A percentile compares a stretch with the other conserved stretches of the same genome.
Evolutionary conservation across 306 rosid species (phyloP).

Genomic region (Inga leiocalycina): DNA sequence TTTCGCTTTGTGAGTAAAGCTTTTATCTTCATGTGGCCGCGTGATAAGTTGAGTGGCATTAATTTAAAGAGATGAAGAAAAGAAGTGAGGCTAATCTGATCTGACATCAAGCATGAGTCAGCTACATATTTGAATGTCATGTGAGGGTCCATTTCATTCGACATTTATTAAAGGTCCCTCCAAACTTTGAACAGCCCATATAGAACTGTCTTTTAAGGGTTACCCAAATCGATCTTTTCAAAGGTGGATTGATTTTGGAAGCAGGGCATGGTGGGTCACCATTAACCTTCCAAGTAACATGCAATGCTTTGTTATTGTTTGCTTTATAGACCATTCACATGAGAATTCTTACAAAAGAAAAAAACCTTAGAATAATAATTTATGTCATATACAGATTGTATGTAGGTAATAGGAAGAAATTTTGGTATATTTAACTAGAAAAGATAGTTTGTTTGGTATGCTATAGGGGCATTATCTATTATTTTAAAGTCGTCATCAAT

Average conservation of each 20-base stretch:
- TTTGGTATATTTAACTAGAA: background rate
- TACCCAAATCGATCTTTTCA: constrained; percentile 39
- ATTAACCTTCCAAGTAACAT: constrained; percentile 49
- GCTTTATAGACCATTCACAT: constrained; percentile 29
- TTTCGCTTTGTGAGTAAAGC: constrained; percentile 23
- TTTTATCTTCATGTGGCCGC: constrained; percentile 39
- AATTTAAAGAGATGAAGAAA: constrained; percentile 36
- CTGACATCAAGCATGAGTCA: constrained; percentile 42
- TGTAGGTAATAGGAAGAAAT: background rate
- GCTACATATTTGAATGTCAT: constrained; percentile 30
- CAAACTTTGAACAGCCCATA: constrained; percentile 23
- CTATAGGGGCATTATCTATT: background rate
- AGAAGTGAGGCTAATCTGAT: constrained; percentile 28
- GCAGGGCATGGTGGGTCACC: constrained; percentile 53
- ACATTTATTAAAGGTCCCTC: constrained; percentile 49
- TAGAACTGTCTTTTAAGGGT: constrained; percentile 44
- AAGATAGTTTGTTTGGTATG: background rate
- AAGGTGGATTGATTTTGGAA: constrained; percentile 44
- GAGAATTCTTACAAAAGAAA: background rate
- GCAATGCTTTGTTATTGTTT: constrained; percentile 41
- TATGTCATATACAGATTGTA: background rate
- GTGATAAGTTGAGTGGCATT: constrained; percentile 45
- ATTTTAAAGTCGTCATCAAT: background rate
- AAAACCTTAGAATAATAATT: background rate
- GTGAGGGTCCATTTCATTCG: constrained; percentile 51